A percentile compares a stretch with the other conserved stretches of the same genome.
Evolutionary conservation across 768 basidiomycete species (phyloP).

Genomic region (Phylloporus rhodoxanthus): DNA sequence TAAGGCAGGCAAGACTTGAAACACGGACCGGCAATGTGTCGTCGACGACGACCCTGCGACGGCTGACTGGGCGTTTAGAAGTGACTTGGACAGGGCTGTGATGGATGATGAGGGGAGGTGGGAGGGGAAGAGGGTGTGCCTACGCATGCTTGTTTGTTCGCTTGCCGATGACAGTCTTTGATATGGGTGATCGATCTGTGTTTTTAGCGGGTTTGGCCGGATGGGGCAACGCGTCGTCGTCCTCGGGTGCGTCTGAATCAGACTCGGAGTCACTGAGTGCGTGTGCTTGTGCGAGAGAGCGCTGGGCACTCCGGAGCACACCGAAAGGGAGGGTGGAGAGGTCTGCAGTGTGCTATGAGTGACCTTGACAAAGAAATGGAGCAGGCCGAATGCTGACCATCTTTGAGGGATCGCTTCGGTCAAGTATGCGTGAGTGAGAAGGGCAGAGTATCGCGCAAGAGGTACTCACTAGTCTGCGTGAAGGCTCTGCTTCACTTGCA

Average conservation of each 20-base stretch:
- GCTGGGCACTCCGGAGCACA: constrained; percentile 59
- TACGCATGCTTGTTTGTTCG: constrained; percentile 84
- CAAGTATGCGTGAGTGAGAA: not conserved
- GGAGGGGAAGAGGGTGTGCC: constrained; percentile 28
- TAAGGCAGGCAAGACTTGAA: constrained; percentile 1
- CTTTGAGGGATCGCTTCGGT: constrained; percentile 24
- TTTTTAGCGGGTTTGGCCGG: constrained; percentile 18
- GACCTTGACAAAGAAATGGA: not conserved
- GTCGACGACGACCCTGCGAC: constrained; percentile 65
- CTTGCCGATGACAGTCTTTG: constrained; percentile 47
- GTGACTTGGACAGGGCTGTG: constrained; percentile 73
- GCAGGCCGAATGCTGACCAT: constrained; percentile 13
- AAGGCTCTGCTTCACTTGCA: constrained; percentile 6
- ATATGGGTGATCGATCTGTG: constrained; percentile 39
- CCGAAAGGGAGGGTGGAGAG: constrained; percentile 59
- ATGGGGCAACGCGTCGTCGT: constrained; percentile 7
- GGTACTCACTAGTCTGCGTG: constrained; percentile 14
- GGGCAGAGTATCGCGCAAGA: not conserved
- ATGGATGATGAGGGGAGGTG: not conserved
- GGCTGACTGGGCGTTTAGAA: constrained; percentile 79
- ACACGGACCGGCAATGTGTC: constrained; percentile 53
- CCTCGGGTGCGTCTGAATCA: constrained; percentile 23
- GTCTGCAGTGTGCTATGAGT: constrained; percentile 34
- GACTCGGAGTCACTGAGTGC: constrained; percentile 37
- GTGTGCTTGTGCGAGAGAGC: constrained; percentile 41